These are phyloP conservation scores for Aspergillus spinulosporus DNA, from an alignment of 2,329 filamentous ascomycete species.

Conservation along the genomic window DNA sequence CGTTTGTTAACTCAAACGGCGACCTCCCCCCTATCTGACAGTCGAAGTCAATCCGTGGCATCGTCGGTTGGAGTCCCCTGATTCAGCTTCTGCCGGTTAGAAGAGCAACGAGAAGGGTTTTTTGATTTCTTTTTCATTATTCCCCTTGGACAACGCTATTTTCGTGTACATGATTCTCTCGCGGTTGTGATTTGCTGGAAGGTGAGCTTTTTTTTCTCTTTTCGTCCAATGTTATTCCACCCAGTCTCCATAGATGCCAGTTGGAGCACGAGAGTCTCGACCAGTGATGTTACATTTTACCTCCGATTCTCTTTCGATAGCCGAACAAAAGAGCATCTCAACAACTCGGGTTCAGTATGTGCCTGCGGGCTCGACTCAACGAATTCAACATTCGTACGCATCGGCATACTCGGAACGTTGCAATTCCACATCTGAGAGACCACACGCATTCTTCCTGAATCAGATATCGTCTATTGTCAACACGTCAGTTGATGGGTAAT, in stretches of 20 bases:
- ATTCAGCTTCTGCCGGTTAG: slow-evolving; percentile 42
- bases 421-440: slow-evolving; percentile 11
- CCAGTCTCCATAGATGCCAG: slow-evolving; percentile 8
- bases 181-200: slow-evolving; percentile 27
- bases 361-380: slow-evolving; percentile 10
- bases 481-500: not conserved
- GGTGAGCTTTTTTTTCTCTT: slow-evolving; percentile 23
- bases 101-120: slow-evolving; percentile 37
- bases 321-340: not conserved
- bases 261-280: slow-evolving; percentile 2
- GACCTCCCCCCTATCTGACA: slow-evolving; percentile 30
- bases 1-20: slow-evolving; percentile 45
- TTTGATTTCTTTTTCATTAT: slow-evolving; percentile 26
- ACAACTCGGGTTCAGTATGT: slow-evolving; percentile 2
- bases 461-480: not conserved
- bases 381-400: slow-evolving; percentile 17
- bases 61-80: slow-evolving; percentile 37
- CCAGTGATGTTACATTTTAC: not conserved
- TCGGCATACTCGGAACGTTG: slow-evolving; percentile 8
- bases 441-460: not conserved
- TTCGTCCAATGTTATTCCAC: slow-evolving; percentile 2
- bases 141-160: slow-evolving; percentile 25
- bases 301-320: not conserved
- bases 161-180: slow-evolving; percentile 28
- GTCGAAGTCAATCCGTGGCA: slow-evolving; percentile 34